These are phyloP conservation scores for Leccinum variicolor DNA, from an alignment of 768 basidiomycete species.

Conservation along the genomic window DNA sequence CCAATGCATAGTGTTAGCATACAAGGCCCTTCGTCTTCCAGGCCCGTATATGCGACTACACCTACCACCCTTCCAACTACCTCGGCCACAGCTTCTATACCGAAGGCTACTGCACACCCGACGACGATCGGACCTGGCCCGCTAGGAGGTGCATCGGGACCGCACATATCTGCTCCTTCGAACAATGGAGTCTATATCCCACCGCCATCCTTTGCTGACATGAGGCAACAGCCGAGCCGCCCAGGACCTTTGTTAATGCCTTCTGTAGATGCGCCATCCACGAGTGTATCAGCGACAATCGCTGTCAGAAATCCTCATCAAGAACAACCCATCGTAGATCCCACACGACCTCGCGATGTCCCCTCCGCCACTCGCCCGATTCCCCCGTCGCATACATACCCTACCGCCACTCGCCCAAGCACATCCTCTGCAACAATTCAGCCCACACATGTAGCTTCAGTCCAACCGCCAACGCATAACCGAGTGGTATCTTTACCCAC, in stretches of 20 bases:
- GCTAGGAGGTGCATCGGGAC: conserved; percentile 4
- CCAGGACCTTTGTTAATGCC: conserved; percentile 12
- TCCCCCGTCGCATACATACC: conserved; percentile 21
- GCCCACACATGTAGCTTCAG: conserved; percentile 20
- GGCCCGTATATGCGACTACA: conserved; percentile 3
- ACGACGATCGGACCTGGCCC: conserved; percentile 5
- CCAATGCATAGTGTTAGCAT: neutral
- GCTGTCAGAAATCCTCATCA: conserved; percentile 17
- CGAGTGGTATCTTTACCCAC: conserved; percentile 37
- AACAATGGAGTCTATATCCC: conserved; percentile 8
- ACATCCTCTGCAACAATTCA: conserved; percentile 16
- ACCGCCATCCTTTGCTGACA: conserved; percentile 11
- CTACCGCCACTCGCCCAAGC: conserved; percentile 21
- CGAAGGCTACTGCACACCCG: conserved; percentile 6
- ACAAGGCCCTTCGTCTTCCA: conserved; percentile 11
- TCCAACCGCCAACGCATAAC: conserved; percentile 28
- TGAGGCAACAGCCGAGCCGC: conserved; percentile 21
- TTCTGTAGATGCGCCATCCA: conserved; percentile 11
- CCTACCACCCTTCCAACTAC: neutral
- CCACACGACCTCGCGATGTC: conserved; percentile 22
- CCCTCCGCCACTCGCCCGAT: conserved; percentile 18
- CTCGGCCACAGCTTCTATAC: conserved; percentile 2
- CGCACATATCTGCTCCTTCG: conserved; percentile 4
- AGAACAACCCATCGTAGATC: conserved; percentile 22
- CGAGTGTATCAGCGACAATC: conserved; percentile 9